A percentile compares a stretch with the other conserved stretches of the same genome.
phyloP scores from a whole-genome alignment of 1,284 basidiomycete species.

The Cryptococcus amylolentus region DNA sequence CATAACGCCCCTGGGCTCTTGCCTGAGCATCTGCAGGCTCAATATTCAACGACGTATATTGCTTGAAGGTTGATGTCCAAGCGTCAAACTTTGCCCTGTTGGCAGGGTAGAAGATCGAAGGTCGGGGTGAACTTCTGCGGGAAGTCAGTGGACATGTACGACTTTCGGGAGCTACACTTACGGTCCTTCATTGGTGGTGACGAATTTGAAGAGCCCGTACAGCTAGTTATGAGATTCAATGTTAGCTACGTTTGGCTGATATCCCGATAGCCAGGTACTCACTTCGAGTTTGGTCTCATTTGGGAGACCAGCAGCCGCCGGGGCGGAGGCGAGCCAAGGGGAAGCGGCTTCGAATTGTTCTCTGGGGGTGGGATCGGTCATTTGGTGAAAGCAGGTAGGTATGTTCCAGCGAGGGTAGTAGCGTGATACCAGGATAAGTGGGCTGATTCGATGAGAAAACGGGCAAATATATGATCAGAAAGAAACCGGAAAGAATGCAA shows the following conservation, averaged over 20 bases:
- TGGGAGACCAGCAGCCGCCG: constrained; percentile 28
- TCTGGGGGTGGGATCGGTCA: background rate
- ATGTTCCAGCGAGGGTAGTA: too few species aligned
- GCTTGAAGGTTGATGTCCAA: constrained; percentile 55
- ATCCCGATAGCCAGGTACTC: background rate
- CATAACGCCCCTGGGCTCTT: constrained; percentile 56
- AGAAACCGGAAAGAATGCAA: too few species aligned
- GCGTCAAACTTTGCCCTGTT: constrained; percentile 85
- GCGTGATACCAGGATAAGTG: too few species aligned
- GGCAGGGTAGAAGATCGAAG: constrained; percentile 75
- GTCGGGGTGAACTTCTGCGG: constrained; percentile 54
- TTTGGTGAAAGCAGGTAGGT: too few species aligned
- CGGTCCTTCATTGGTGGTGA: constrained; percentile 53
- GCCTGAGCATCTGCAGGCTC: constrained; percentile 54
- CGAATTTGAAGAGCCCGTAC: constrained; percentile 78
- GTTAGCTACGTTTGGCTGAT: background rate
- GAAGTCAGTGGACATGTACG: background rate
- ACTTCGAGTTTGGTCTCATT: constrained; percentile 44
- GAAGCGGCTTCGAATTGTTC: constrained; percentile 32
- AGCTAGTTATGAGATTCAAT: constrained; percentile 50
- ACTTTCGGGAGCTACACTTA: constrained; percentile 13
- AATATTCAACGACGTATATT: background rate
- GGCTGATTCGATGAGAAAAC: too few species aligned
- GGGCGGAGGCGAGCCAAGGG: constrained; percentile 30
- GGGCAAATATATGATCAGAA: too few species aligned